Evolutionary conservation across 352 stramenopile species (phyloP), one percentile per base, ranked within the genome.

Genomic region (Phytopythium boreale): DNA sequence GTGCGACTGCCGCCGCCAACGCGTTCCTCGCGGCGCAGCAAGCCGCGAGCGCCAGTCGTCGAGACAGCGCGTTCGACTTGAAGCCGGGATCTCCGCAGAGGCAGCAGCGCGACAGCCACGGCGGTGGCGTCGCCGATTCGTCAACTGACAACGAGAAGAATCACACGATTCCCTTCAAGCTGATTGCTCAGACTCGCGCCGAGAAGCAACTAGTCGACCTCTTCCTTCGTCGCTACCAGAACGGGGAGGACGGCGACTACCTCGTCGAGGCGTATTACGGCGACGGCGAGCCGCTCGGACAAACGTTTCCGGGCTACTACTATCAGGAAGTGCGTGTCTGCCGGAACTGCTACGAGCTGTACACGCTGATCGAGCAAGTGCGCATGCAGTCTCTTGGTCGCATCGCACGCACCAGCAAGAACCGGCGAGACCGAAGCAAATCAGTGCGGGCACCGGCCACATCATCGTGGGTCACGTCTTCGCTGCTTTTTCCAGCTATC

Each of bases 261-360:
- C 66, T 95, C 10, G 81, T 81, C 0, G 80, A 93, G 46, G 76
- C 76, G 17, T 92, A 89, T 57, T 91, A 90, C 49, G 87, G 82
- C 52, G 82, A 93, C 37, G 81, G 83, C 24, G 84, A 95, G 47
- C 80, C 83, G 0, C 76, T 95, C 1, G 87, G 84, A 8, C 62
- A 83, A 56, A 88, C 77, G 0, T 95, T 93, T 61, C 87, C 87
- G 9, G 85, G 87, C 0, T 92, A 93, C 51, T 95, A 92, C 59
- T 95, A 95, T 60, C 83, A 92, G 63, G 72, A 93, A 20, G 79
- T 91, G 14, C 81, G 88, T 26, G 83, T 95, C 3, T 95, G 87
- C 44, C 61, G 46, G 20, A 88, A 92, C 59, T 95, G 87, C 70
- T 95, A 90, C 60, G 74, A 76, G 41, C 78, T 95, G 49, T 95